A percentile compares a stretch with the other conserved stretches of the same genome.
Evolutionary conservation across 805 yeast species (phyloP).

Genomic region (Candida orba): DNA sequence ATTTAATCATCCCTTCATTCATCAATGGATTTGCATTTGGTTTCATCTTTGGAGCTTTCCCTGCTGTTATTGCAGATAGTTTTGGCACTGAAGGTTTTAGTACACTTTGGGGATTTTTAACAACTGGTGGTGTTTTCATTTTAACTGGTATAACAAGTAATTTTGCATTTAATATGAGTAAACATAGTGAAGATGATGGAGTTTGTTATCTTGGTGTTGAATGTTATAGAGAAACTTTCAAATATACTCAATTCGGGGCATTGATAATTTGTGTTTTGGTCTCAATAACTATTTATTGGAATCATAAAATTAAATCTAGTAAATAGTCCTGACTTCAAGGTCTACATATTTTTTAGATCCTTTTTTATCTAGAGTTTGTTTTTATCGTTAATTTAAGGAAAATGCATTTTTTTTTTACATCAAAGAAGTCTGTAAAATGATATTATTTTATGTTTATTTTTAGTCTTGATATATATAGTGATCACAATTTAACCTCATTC

Average conservation of each 20-base stretch:
- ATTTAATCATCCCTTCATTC: conserved; percentile 43
- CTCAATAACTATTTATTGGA: conserved; percentile 7
- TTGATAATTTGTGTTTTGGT: conserved; percentile 17
- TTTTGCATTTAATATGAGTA: conserved; percentile 50
- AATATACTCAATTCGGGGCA: conserved; percentile 20
- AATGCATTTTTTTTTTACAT: too few species aligned
- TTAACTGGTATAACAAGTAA: conserved; percentile 47
- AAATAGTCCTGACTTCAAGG: too few species aligned
- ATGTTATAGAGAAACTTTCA: conserved; percentile 43
- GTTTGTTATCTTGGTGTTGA: conserved; percentile 36
- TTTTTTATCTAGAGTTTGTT: too few species aligned
- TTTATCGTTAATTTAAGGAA: too few species aligned
- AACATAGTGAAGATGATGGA: conserved; percentile 32
- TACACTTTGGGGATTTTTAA: conserved; percentile 68
- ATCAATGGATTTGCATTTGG: conserved; percentile 65
- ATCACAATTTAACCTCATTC: too few species aligned
- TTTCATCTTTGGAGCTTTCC: conserved; percentile 63
- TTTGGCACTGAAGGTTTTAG: conserved; percentile 65
- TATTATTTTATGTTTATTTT: too few species aligned
- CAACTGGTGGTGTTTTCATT: conserved; percentile 60
- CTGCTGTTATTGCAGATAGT: conserved; percentile 66
- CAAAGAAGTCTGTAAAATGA: too few species aligned
- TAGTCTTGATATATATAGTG: too few species aligned
- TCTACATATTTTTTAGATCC: too few species aligned
- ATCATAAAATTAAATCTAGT: conserved; percentile 1